Base-by-base conservation (phyloP, 2,329 filamentous ascomycete genomes). In the Helminthosporium solani region DNA sequence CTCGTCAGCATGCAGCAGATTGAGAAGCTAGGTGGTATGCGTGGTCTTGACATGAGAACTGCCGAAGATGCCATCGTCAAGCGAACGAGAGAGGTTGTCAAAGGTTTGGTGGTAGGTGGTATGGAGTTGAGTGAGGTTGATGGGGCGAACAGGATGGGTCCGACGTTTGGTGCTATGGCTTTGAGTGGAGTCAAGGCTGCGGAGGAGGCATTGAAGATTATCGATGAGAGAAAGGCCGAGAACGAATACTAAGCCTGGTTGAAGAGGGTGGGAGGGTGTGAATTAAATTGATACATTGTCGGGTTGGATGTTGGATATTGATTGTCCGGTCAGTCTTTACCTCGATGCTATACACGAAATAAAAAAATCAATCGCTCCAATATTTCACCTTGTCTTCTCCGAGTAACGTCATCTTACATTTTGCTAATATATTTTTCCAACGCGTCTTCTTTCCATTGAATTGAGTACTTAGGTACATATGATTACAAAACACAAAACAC, bases 1-100 rank as follows among this genome's bases (percentile, higher is more conserved):
- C 85, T 96, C 33, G 90, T 95, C 38, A 88, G 85, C 71, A 95
- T 96, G 90, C 81, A 86, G 71, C 81, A 83, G 57, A 79, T 96
- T 49, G 85, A 90, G 68, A 84, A 88, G 73, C 82, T 96, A 2
- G 90, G 89, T 46, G 90, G 90, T 56, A 96, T 96, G 90, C 85
- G 90, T 47, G 91, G 90, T 7, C 78, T 96, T 15, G 90, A 96
- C 72, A 96, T 96, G 90, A 88, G 90, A 73, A 76, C 79, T 2
- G 90, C 90, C 35, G 90, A 96, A 72, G 90, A 96, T 61, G 90
- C 90, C 38, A 96, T 96, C 59, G 90, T 96, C 68, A 95, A 94
- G 79, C 80, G 86, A 57, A 96, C 90, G 6, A 84, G 90, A 50
- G 90, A 96, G 77, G 81, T 96, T 49, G 84, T 90, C 12, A 89